Conservation (phyloP, 768 basidiomycete species). For the Glaciozyma martinii region DNA sequence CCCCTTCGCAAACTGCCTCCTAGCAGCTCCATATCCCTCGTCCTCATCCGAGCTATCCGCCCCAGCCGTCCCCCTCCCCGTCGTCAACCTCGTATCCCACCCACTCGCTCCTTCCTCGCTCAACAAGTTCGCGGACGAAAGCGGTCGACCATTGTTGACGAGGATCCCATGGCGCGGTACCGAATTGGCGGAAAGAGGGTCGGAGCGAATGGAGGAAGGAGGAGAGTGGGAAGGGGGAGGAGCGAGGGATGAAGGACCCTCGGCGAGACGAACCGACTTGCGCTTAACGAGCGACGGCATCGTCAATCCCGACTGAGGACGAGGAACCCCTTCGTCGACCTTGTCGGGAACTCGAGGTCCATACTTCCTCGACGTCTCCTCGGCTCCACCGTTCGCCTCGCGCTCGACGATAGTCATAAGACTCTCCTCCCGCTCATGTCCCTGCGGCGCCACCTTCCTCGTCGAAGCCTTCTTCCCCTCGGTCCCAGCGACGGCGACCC, state of each 20-base stretch:
- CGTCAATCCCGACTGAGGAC: not conserved
- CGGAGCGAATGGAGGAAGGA: conserved; percentile 14
- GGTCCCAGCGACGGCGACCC: conserved; percentile 13
- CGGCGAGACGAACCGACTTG: conserved; percentile 28
- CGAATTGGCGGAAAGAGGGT: not conserved
- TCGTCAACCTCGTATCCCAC: not conserved
- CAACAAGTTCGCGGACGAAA: not conserved
- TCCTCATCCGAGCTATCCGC: not conserved
- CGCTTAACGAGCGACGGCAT: conserved; percentile 11
- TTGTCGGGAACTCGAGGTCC: not conserved
- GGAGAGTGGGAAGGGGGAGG: conserved; percentile 5
- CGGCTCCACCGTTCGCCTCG: conserved; percentile 6
- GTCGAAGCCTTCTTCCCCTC: not conserved
- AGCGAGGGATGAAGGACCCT: not conserved
- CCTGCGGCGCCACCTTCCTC: not conserved
- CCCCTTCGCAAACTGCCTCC: conserved; percentile 1
- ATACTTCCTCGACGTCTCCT: conserved; percentile 15
- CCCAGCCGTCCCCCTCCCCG: not conserved
- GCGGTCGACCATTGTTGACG: conserved; percentile 5
- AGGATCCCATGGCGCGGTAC: conserved; percentile 14
- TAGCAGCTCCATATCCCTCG: not conserved
- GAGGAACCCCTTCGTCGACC: not conserved
- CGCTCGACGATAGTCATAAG: conserved; percentile 21
- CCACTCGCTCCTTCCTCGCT: not conserved
- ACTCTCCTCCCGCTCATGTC: conserved; percentile 13